A percentile compares a stretch with the other conserved stretches of the same genome.
Evolutionary conservation across 2,329 filamentous ascomycete genomes (phyloP).

Genomic region (Alternaria postmessia): DNA sequence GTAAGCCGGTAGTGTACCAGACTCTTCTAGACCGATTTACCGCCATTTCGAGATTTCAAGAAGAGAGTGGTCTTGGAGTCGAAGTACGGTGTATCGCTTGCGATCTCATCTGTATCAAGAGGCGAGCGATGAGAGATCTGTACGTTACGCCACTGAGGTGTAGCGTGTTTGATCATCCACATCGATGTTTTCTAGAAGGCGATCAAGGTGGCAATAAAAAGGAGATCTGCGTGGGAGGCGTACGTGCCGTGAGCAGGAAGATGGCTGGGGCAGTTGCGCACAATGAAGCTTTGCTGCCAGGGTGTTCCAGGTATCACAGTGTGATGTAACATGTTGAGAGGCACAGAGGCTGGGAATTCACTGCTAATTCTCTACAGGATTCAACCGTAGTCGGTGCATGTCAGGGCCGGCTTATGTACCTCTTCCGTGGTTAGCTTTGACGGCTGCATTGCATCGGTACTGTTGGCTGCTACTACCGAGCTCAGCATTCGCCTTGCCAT

Average conservation of each 20-base stretch:
- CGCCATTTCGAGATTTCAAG: slow-evolving; percentile 1
- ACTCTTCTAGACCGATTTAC: not conserved
- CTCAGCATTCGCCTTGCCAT: not conserved
- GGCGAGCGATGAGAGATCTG: slow-evolving; percentile 1
- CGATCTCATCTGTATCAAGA: slow-evolving; percentile 1
- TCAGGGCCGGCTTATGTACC: not conserved
- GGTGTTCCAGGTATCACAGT: not conserved
- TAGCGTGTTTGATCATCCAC: slow-evolving; percentile 2
- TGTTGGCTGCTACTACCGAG: slow-evolving; percentile 4
- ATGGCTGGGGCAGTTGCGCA: not conserved
- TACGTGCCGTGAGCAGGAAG: not conserved
- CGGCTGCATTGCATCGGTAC: slow-evolving; percentile 4
- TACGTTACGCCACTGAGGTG: not conserved
- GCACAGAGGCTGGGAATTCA: not conserved
- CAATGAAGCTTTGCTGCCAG: not conserved
- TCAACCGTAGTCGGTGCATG: not conserved
- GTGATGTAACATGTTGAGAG: slow-evolving; percentile 3
- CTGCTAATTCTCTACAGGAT: not conserved
- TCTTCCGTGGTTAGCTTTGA: not conserved
- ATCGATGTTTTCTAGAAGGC: slow-evolving; percentile 3
- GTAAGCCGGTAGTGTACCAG: slow-evolving; percentile 8
- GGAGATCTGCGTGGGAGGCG: not conserved
- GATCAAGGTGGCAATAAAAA: not conserved
- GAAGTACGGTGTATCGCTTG: not conserved
- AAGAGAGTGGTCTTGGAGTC: slow-evolving; percentile 1